These are phyloP conservation scores for Pseudogymnoascus sp. DNA, from an alignment of 2,329 filamentous ascomycete genomes.

Conservation along the genomic window DNA sequence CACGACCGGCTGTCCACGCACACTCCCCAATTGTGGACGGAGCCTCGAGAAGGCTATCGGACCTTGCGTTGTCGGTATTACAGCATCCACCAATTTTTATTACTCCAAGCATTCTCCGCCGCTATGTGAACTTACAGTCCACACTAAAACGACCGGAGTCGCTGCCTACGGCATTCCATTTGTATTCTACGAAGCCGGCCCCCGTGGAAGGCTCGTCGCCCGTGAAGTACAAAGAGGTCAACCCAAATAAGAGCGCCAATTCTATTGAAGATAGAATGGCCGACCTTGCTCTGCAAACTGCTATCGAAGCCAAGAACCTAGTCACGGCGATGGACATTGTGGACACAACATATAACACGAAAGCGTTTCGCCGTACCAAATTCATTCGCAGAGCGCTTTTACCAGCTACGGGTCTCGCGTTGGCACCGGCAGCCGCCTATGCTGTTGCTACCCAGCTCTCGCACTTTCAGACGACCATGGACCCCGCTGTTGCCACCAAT, in stretches of 20 bases:
- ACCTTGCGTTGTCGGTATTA: conserved; percentile 60
- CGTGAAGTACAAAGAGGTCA: conserved; percentile 51
- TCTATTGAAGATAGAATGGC: conserved; percentile 66
- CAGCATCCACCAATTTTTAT: conserved; percentile 72
- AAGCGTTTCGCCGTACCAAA: conserved; percentile 59
- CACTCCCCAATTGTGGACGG: conserved; percentile 16
- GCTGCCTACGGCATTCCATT: conserved; percentile 67
- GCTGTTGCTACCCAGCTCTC: conserved; percentile 60
- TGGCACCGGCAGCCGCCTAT: conserved; percentile 60
- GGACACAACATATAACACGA: conserved; percentile 57
- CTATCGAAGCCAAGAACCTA: conserved; percentile 71
- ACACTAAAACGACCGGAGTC: conserved; percentile 64
- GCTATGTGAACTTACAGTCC: conserved; percentile 70
- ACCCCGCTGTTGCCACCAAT: conserved; percentile 61
- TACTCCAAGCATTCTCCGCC: conserved; percentile 58
- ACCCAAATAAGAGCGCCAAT: conserved; percentile 58
- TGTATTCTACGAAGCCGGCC: conserved; percentile 76
- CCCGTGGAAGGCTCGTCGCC: conserved; percentile 52
- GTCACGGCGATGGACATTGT: conserved; percentile 68
- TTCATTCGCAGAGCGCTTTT: conserved; percentile 54
- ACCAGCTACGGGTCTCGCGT: conserved; percentile 46
- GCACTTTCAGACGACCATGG: conserved; percentile 65
- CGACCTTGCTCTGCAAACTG: conserved; percentile 64
- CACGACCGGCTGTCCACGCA: conserved; percentile 15
- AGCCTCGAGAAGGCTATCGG: conserved; percentile 42